These are phyloP conservation scores for Solanum bulbocastanum DNA, from an alignment of 257 asterid species.

Conservation along the genomic window DNA sequence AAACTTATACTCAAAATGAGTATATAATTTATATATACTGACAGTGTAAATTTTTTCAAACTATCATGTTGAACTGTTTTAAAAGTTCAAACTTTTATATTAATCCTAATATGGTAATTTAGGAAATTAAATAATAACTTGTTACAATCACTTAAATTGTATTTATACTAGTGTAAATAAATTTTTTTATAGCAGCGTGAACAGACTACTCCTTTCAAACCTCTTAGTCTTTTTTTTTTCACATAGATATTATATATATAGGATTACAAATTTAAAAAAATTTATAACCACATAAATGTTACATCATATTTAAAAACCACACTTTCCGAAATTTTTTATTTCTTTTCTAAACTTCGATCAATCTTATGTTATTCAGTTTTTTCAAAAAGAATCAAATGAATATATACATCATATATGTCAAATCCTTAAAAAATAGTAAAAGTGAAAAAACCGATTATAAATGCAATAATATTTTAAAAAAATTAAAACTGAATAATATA, in stretches of 20 bases:
- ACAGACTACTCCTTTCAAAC: neutral
- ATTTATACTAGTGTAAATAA: neutral
- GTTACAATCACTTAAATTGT: neutral
- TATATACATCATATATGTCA: neutral
- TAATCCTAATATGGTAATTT: neutral
- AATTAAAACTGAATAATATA: neutral
- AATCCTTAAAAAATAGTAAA: accelerated
- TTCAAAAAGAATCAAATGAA: neutral
- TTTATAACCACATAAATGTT: neutral
- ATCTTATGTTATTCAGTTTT: neutral
- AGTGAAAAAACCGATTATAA: accelerated
- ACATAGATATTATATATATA: neutral
- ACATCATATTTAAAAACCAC: neutral
- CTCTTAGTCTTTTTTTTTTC: neutral
- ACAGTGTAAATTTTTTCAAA: accelerated
- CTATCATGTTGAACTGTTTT: neutral
- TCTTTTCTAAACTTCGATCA: neutral
- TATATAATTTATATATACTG: too few relatives aligned
- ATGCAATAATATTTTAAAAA: accelerated
- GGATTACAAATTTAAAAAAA: neutral
- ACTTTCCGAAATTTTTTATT: neutral
- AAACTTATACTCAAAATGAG: too few relatives aligned
- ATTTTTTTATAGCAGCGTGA: neutral
- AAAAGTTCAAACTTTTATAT: neutral
- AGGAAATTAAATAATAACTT: neutral